Evolutionary conservation across 352 stramenopile species (phyloP).

Genomic region (Globisporangium parvum): DNA sequence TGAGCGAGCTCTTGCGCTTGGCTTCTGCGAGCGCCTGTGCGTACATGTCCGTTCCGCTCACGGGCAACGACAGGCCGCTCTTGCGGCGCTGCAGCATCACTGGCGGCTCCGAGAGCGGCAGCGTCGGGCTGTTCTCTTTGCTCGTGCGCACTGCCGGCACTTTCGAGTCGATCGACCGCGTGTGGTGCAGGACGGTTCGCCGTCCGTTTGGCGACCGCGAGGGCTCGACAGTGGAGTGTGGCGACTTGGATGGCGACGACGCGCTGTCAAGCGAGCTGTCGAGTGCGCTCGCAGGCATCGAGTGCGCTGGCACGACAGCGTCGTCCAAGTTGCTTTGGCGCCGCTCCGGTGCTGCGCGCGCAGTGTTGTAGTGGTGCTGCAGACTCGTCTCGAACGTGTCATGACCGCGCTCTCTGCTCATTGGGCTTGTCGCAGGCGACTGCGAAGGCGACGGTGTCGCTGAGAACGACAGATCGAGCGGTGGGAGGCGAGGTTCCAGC

Average conservation of each 20-base stretch:
- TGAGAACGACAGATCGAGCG: constrained; percentile 1
- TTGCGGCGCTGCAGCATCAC: constrained; percentile 10
- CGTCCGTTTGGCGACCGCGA: not conserved
- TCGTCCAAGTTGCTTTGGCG: constrained; percentile 4
- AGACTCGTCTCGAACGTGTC: not conserved
- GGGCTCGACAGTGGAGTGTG: too few species aligned
- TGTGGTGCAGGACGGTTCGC: not conserved
- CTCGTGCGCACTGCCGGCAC: too few species aligned
- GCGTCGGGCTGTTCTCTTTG: not conserved
- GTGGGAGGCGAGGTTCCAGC: constrained; percentile 3
- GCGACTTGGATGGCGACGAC: not conserved
- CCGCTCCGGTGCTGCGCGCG: not conserved
- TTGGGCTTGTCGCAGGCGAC: constrained; percentile 2
- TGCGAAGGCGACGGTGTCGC: constrained; percentile 4
- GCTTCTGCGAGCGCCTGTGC: constrained; percentile 2
- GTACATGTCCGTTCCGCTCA: constrained; percentile 1
- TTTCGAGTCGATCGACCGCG: not conserved
- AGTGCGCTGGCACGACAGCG: not conserved
- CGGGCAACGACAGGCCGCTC: not conserved
- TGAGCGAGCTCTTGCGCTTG: constrained; percentile 6
- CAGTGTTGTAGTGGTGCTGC: not conserved
- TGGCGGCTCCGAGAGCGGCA: constrained; percentile 1
- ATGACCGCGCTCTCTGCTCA: not conserved
- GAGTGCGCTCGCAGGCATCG: not conserved
- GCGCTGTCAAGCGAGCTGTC: not conserved